Percentiles rank a stretch among this genome's conserved stretches.
Conservation (phyloP, 768 basidiomycete species). For the Mycena capillaripes region DNA sequence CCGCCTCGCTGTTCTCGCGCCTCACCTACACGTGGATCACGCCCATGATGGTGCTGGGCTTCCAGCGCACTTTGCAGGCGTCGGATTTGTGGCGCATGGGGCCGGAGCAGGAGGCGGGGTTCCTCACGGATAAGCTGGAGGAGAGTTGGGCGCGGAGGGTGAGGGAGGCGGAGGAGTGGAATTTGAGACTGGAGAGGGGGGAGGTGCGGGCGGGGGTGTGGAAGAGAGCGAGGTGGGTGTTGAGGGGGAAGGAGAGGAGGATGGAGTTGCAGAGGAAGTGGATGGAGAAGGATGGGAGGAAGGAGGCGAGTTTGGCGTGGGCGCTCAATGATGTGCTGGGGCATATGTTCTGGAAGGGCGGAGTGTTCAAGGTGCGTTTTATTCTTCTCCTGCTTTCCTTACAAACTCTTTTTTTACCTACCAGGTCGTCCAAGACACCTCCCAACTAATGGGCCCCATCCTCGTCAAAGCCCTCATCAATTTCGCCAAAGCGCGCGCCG, state of each 20-base stretch:
- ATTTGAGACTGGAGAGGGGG: slow-evolving; percentile 53
- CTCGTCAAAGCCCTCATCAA: slow-evolving; percentile 74
- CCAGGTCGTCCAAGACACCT: slow-evolving; percentile 71
- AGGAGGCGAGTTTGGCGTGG: slow-evolving; percentile 67
- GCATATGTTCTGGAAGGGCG: slow-evolving; percentile 73
- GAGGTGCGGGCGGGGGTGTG: slow-evolving; percentile 56
- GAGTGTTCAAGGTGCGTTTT: slow-evolving; percentile 64
- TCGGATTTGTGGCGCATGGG: slow-evolving; percentile 83
- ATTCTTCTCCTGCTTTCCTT: background rate
- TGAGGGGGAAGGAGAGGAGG: slow-evolving; percentile 46
- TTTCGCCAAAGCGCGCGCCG: slow-evolving; percentile 63
- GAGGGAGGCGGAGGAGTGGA: slow-evolving; percentile 66
- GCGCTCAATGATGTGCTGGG: slow-evolving; percentile 74
- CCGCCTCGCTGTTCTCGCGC: slow-evolving; percentile 72
- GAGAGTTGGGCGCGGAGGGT: slow-evolving; percentile 67
- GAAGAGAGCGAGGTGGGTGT: slow-evolving; percentile 55
- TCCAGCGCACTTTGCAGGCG: slow-evolving; percentile 80
- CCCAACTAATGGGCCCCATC: slow-evolving; percentile 74
- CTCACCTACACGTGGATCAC: slow-evolving; percentile 79
- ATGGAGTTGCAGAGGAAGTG: slow-evolving; percentile 54
- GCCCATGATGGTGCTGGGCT: slow-evolving; percentile 74
- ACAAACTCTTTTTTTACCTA: background rate
- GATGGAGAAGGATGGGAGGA: slow-evolving; percentile 58
- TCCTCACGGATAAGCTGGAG: slow-evolving; percentile 67
- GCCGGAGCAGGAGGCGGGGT: slow-evolving; percentile 59